phyloP scores from a whole-genome alignment of 148 eudicot species.

The Rhododendron griersonianum region DNA sequence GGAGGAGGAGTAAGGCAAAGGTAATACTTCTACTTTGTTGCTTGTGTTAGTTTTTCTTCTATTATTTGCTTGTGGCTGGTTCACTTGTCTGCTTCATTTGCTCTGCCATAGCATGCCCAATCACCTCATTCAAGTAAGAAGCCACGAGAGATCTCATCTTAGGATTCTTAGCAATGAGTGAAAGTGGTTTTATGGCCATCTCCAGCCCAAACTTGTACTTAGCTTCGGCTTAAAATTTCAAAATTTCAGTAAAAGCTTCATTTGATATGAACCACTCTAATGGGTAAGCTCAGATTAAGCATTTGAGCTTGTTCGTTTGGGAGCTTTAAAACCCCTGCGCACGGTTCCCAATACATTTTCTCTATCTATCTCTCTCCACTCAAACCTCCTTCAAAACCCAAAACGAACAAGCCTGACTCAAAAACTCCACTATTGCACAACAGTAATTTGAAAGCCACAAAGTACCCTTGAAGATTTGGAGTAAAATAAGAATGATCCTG shows the following conservation, averaged over 20 bases:
- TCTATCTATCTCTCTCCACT: no score
- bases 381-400: no score
- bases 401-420: no score
- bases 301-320: no score
- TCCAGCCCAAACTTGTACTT: background rate
- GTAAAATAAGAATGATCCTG: no score
- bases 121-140: background rate
- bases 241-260: background rate
- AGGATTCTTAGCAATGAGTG: background rate
- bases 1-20: constrained; percentile 96
- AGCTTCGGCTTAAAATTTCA: background rate
- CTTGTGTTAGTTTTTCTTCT: constrained; percentile 8
- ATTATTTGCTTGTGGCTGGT: background rate
- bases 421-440: background rate
- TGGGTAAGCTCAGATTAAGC: background rate
- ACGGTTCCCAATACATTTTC: no score
- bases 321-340: no score
- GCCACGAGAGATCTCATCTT: background rate
- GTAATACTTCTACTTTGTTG: constrained; percentile 28
- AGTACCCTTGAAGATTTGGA: background rate
- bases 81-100: background rate
- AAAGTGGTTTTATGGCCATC: background rate
- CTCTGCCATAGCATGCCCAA: background rate
- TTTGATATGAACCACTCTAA: background rate
- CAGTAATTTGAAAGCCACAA: background rate